Conservation (phyloP, 441 rosid species). For the Pelargonium australe region DNA sequence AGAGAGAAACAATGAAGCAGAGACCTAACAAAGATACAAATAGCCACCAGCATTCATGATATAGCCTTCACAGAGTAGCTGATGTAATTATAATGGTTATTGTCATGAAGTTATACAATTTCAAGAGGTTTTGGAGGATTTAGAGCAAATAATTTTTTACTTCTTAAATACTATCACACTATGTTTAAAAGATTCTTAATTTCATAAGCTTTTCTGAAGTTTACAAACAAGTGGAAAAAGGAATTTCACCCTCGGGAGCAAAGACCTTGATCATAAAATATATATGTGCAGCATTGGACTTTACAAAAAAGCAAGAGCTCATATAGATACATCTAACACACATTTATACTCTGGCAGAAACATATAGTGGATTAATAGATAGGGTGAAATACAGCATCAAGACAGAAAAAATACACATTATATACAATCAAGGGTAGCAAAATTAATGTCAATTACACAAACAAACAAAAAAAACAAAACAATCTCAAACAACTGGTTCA, state of each 20-base stretch:
- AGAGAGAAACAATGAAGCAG: neutral
- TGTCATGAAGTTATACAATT: neutral
- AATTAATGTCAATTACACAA: too few relatives aligned
- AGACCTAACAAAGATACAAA: neutral
- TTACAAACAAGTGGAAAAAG: neutral
- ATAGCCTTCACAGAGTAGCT: neutral
- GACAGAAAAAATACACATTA: neutral
- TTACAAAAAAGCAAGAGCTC: neutral
- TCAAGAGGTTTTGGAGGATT: neutral
- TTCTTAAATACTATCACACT: neutral
- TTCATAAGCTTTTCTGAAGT: slow-evolving; percentile 1
- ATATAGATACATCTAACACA: neutral
- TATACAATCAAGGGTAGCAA: too few relatives aligned
- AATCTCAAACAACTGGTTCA: slow-evolving; percentile 8
- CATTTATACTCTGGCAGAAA: neutral
- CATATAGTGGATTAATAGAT: neutral
- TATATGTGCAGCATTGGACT: neutral
- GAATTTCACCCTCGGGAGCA: neutral
- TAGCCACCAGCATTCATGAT: neutral
- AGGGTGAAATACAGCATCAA: neutral
- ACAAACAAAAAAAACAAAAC: neutral
- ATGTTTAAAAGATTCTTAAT: neutral
- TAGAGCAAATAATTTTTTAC: neutral
- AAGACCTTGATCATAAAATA: neutral
- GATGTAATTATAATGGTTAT: neutral